Evolutionary conservation across 2,329 filamentous ascomycete genomes (phyloP), one percentile per base, ranked within the genome.

Genomic region (Didymella glomerata): DNA sequence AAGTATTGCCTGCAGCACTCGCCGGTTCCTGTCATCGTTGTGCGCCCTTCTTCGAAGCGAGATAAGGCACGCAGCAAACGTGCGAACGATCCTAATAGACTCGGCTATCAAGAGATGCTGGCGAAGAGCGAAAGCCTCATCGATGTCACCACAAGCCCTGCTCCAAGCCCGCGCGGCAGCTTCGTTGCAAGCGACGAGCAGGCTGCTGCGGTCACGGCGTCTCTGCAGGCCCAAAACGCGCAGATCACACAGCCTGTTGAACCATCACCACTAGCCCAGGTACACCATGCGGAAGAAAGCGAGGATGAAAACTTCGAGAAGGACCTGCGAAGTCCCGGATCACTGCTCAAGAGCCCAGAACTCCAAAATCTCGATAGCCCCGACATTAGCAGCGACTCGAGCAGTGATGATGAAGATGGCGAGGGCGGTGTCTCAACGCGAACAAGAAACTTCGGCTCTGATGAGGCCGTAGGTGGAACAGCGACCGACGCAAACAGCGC

Each of bases 1-100:
- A 97, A 97, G 74, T 97, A 97, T 78, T 97, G 93, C 71, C 84
- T 97, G 13, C 93, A 97, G 74, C 93, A 96, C 75, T 96, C 91
- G 1, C 93, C 93, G 0, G 91, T 97, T 1, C 93, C 93, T 1
- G 93, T 97, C 8, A 93, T 97, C 28, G 93, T 97, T 30, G 93
- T 97, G 10, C 87, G 93, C 4, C 93, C 93, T 34, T 90, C 90
- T 30, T 90, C 91, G 61, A 96, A 96, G 79, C 89, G 93, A 20
- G 86, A 91, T 72, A 95, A 95, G 79, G 96, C 96, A 80, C 96
- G 95, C 78, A 85, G 86, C 59, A 97, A 97, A 81, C 88, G 93
- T 28, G 85, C 88, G 49, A 88, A 90, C 53, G 92, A 97, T 68
- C 88, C 91, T 6, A 83, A 82, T 16, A 86, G 93, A 32, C 88